Conservation (phyloP, 345 rosid genomes). For the Camelina neglecta region DNA sequence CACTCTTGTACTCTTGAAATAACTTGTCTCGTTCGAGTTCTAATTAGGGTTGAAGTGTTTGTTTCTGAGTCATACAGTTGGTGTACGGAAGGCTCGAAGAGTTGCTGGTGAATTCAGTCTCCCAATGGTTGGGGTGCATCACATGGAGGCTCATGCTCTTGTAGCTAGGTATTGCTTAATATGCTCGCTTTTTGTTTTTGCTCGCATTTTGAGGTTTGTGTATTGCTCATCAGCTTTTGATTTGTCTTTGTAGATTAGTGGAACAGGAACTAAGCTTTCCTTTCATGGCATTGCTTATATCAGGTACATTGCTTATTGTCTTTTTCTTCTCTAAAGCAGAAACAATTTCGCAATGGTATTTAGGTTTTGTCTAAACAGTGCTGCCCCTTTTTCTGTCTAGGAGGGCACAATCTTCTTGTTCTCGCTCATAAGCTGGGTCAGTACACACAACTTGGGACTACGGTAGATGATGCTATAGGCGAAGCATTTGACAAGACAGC, state of each 20-base stretch:
- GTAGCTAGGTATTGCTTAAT: slow-evolving; percentile 69
- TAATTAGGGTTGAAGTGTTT: not conserved
- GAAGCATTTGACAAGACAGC: slow-evolving; percentile 96
- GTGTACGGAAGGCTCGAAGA: slow-evolving; percentile 83
- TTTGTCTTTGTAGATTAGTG: slow-evolving; percentile 54
- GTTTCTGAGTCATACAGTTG: slow-evolving; percentile 56
- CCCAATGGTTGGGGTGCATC: slow-evolving; percentile 84
- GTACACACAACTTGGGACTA: slow-evolving; percentile 87
- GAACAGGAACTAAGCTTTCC: slow-evolving; percentile 85
- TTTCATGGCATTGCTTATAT: slow-evolving; percentile 88
- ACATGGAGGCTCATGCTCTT: slow-evolving; percentile 98
- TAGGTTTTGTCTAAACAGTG: slow-evolving; percentile 11
- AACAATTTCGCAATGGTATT: not conserved
- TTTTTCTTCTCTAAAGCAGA: not conserved
- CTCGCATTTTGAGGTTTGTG: slow-evolving; percentile 2
- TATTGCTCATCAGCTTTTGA: slow-evolving; percentile 6
- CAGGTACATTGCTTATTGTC: slow-evolving; percentile 54
- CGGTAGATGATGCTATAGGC: slow-evolving; percentile 96
- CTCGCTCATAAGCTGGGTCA: slow-evolving; percentile 90
- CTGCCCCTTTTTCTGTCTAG: slow-evolving; percentile 41
- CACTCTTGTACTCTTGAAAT: slow-evolving; percentile 3
- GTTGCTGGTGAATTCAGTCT: slow-evolving; percentile 71
- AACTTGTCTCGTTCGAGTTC: not conserved
- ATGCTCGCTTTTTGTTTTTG: not conserved
- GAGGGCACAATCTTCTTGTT: slow-evolving; percentile 88